Percentiles rank a stretch among this genome's conserved stretches.
Conservation (phyloP, 2,329 filamentous ascomycete species). For the Ilyonectria mors-panacis region DNA sequence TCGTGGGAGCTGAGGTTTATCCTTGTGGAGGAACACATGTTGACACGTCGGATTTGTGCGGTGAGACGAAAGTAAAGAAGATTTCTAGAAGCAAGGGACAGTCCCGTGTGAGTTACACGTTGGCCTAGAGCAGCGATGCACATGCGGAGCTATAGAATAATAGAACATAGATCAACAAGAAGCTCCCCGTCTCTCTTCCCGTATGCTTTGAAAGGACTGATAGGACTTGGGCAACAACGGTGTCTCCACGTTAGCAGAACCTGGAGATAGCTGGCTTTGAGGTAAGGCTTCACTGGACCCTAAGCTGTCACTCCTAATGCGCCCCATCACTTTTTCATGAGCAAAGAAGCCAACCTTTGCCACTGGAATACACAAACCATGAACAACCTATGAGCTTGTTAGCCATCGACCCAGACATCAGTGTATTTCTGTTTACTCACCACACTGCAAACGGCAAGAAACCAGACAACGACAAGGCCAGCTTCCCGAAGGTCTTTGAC, state of each 20-base stretch:
- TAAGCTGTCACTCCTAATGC: neutral
- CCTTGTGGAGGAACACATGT: slow-evolving; percentile 85
- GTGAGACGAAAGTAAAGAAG: slow-evolving; percentile 76
- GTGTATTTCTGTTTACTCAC: slow-evolving; percentile 63
- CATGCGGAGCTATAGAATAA: neutral
- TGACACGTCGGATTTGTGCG: slow-evolving; percentile 69
- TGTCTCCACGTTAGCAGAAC: neutral
- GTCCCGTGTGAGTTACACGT: slow-evolving; percentile 44
- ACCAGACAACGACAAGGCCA: slow-evolving; percentile 87
- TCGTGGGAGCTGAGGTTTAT: slow-evolving; percentile 78
- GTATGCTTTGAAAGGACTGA: slow-evolving; percentile 1
- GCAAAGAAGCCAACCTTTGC: slow-evolving; percentile 72
- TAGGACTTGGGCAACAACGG: neutral
- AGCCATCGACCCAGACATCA: neutral
- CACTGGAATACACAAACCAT: slow-evolving; percentile 85
- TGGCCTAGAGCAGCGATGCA: slow-evolving; percentile 27
- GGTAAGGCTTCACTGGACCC: neutral
- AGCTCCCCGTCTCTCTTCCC: neutral
- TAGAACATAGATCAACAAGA: neutral
- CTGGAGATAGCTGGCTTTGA: neutral
- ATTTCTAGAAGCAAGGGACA: slow-evolving; percentile 59
- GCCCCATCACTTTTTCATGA: neutral
- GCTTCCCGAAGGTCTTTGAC: slow-evolving; percentile 76
- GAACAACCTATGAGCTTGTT: slow-evolving; percentile 67
- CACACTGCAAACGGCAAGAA: slow-evolving; percentile 85